Evolutionary conservation across 371 early-diverging fungal genomes (phyloP).

Genomic region (Lichtheimia ornata): DNA sequence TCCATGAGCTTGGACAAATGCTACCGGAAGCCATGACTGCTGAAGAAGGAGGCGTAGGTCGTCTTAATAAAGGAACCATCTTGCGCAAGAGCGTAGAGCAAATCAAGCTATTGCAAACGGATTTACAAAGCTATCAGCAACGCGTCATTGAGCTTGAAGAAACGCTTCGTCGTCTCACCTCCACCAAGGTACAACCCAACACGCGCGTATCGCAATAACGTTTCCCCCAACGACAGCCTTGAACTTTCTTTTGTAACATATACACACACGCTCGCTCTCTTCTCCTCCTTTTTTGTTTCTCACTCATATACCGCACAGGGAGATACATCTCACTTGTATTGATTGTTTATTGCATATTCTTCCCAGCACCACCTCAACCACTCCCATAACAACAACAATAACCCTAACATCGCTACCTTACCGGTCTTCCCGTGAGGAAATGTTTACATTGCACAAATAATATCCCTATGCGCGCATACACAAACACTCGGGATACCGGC

Average conservation of each 20-base stretch:
- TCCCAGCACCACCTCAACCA: background rate
- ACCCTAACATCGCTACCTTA: background rate
- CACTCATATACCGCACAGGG: conserved; percentile 2
- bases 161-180: conserved; percentile 23
- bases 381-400: no score
- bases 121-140: conserved; percentile 50
- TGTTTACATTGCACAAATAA: conserved; percentile 2
- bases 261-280: background rate
- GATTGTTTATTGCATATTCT: conserved; percentile 8
- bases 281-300: background rate
- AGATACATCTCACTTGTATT: background rate
- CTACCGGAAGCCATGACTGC: conserved; percentile 69
- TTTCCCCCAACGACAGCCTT: background rate
- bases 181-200: background rate
- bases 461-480: background rate
- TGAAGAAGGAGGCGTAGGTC: conserved; percentile 55
- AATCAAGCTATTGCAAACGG: conserved; percentile 68
- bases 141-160: conserved; percentile 72
- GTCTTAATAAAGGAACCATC: conserved; percentile 81
- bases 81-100: conserved; percentile 89
- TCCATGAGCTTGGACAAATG: conserved; percentile 88
- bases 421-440: conserved; percentile 10
- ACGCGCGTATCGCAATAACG: background rate
- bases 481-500: conserved; percentile 10
- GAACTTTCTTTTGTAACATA: background rate